phyloP scores from a whole-genome alignment of 2,329 filamentous ascomycete genomes.

The Diaporthe australafricana region DNA sequence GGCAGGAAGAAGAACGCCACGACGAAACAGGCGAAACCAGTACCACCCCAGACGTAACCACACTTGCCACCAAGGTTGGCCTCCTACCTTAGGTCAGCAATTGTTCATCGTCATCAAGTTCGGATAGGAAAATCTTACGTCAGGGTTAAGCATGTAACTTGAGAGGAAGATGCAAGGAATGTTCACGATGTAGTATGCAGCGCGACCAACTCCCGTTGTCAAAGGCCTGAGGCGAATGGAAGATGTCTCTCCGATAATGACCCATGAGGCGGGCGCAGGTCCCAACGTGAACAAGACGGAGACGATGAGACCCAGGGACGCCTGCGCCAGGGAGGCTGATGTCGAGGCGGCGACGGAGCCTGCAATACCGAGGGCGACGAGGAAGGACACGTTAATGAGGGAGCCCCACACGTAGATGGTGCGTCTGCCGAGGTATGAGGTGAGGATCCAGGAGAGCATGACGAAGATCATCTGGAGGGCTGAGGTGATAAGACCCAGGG shows the following conservation, averaged over 20 bases:
- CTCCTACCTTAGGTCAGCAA: slow-evolving; percentile 54
- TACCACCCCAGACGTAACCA: slow-evolving; percentile 70
- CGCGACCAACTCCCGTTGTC: slow-evolving; percentile 74
- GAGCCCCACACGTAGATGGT: slow-evolving; percentile 74
- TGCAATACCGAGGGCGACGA: slow-evolving; percentile 70
- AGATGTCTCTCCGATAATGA: slow-evolving; percentile 76
- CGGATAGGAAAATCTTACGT: slow-evolving; percentile 45
- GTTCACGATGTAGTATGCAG: slow-evolving; percentile 71
- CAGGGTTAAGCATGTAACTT: slow-evolving; percentile 70
- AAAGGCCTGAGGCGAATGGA: slow-evolving; percentile 72
- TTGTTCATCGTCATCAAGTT: not conserved
- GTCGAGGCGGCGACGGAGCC: slow-evolving; percentile 58
- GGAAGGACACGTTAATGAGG: slow-evolving; percentile 62
- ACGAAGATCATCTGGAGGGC: slow-evolving; percentile 71
- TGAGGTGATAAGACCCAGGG: slow-evolving; percentile 73
- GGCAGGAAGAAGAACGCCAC: slow-evolving; percentile 61
- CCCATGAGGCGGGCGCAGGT: slow-evolving; percentile 73
- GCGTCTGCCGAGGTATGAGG: slow-evolving; percentile 71
- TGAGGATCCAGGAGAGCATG: slow-evolving; percentile 76
- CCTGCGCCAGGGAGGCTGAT: slow-evolving; percentile 63
- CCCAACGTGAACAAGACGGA: slow-evolving; percentile 73
- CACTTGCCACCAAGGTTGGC: slow-evolving; percentile 53
- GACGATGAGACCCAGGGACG: slow-evolving; percentile 72
- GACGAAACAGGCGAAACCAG: slow-evolving; percentile 66
- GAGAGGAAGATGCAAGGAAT: slow-evolving; percentile 75